Conservation (phyloP, 495 filamentous ascomycete species). For the Tetracladium setigerum region DNA sequence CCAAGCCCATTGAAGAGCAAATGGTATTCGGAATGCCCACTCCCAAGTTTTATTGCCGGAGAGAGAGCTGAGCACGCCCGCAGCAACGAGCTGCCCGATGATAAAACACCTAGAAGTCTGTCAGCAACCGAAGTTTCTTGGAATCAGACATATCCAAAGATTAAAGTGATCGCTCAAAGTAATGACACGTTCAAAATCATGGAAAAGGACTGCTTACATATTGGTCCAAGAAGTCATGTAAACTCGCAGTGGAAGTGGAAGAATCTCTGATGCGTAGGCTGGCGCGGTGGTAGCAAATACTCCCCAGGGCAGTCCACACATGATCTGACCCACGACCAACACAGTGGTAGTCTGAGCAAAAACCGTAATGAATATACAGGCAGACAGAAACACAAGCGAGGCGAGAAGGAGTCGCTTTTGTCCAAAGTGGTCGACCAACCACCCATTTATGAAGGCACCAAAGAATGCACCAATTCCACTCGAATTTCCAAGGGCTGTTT, state of each 20-base stretch:
- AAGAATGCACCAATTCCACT: constrained; percentile 22
- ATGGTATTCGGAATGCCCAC: constrained; percentile 36
- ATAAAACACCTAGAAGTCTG: constrained; percentile 44
- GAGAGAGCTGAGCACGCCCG: constrained; percentile 43
- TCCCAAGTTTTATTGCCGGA: constrained; percentile 20
- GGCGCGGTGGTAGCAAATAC: constrained; percentile 46
- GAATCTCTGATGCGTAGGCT: constrained; percentile 32
- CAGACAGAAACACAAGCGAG: constrained; percentile 38
- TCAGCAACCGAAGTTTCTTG: background rate
- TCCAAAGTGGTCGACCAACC: constrained; percentile 35
- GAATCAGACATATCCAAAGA: background rate
- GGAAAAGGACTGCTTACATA: constrained; percentile 44
- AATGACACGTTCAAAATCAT: no score
- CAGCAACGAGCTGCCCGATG: constrained; percentile 51
- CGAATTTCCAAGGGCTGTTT: constrained; percentile 8
- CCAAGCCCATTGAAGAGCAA: constrained; percentile 35
- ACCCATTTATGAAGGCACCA: constrained; percentile 39
- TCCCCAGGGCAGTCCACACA: constrained; percentile 71
- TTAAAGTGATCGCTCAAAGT: no score
- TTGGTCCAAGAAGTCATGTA: constrained; percentile 33
- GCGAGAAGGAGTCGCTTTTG: constrained; percentile 52
- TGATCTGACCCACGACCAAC: constrained; percentile 56
- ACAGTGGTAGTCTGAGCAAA: constrained; percentile 52
- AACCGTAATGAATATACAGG: constrained; percentile 49
- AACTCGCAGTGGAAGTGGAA: constrained; percentile 4